Percentiles rank a stretch among this genome's conserved stretches.
phyloP scores from a whole-genome alignment of 1,284 basidiomycete genomes.

The Leccinum angustisporum region DNA sequence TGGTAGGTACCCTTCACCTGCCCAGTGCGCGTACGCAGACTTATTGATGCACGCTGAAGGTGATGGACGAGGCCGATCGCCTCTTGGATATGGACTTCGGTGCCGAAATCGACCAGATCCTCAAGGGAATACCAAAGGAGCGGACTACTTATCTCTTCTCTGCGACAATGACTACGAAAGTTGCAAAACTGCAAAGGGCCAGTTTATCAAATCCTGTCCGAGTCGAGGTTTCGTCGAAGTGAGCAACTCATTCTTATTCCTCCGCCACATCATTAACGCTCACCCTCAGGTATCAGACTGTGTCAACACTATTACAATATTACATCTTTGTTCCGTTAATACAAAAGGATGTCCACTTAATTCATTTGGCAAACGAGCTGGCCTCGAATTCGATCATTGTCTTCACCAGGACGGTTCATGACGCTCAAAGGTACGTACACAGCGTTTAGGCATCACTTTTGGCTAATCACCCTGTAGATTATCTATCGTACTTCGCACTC shows the following conservation, averaged over 20 bases:
- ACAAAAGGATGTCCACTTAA: slow-evolving; percentile 91
- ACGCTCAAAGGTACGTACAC: slow-evolving; percentile 72
- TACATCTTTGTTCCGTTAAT: slow-evolving; percentile 93
- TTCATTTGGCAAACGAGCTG: slow-evolving; percentile 88
- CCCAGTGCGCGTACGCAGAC: background rate
- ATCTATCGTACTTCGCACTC: slow-evolving; percentile 84
- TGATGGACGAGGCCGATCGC: slow-evolving; percentile 97
- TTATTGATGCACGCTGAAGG: slow-evolving; percentile 45
- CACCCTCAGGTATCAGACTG: slow-evolving; percentile 86
- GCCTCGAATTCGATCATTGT: slow-evolving; percentile 94
- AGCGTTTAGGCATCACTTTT: background rate
- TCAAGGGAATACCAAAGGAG: slow-evolving; percentile 94
- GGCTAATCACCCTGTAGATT: slow-evolving; percentile 48
- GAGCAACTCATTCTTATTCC: slow-evolving; percentile 29
- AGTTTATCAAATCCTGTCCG: slow-evolving; percentile 93
- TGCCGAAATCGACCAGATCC: slow-evolving; percentile 94
- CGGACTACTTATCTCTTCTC: slow-evolving; percentile 96
- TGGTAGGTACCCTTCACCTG: slow-evolving; percentile 53
- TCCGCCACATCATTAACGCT: slow-evolving; percentile 6
- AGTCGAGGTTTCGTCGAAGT: slow-evolving; percentile 94
- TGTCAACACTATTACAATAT: slow-evolving; percentile 93
- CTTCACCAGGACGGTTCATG: slow-evolving; percentile 95
- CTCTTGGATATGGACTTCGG: slow-evolving; percentile 98
- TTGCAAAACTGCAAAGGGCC: slow-evolving; percentile 96
- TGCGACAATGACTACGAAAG: slow-evolving; percentile 99